These are phyloP conservation scores for Cokeromyces recurvatus DNA, from an alignment of 371 early-diverging fungal genomes.

Conservation along the genomic window DNA sequence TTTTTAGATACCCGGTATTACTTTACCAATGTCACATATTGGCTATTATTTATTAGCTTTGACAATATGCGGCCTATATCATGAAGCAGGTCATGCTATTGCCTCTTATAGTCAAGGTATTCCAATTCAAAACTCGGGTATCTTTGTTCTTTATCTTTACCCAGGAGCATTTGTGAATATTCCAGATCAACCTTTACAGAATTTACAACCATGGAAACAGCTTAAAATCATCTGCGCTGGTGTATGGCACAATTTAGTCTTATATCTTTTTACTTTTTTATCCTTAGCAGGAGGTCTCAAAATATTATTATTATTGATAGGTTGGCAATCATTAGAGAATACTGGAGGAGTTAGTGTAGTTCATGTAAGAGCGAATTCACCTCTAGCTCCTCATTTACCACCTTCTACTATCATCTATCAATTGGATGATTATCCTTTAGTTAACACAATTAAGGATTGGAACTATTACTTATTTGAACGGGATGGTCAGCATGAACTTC, in stretches of 20 bases:
- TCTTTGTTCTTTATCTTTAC: constrained; percentile 70
- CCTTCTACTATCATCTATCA: constrained; percentile 45
- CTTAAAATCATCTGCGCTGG: constrained; percentile 78
- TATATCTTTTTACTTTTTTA: constrained; percentile 45
- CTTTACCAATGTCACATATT: constrained; percentile 69
- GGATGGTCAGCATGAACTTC: constrained; percentile 12
- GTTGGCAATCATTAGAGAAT: constrained; percentile 51
- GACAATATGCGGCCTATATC: constrained; percentile 61
- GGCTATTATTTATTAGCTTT: constrained; percentile 69
- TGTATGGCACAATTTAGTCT: constrained; percentile 76
- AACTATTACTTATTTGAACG: constrained; percentile 34
- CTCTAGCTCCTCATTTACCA: constrained; percentile 45
- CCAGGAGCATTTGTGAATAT: constrained; percentile 88
- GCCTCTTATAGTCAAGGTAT: constrained; percentile 66
- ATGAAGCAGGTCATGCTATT: constrained; percentile 82
- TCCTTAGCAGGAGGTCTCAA: constrained; percentile 51
- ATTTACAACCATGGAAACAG: constrained; percentile 45
- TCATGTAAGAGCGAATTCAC: constrained; percentile 48
- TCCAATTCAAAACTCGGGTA: constrained; percentile 62
- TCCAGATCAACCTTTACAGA: constrained; percentile 42
- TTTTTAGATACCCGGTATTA: constrained; percentile 82
- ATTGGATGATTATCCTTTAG: constrained; percentile 43
- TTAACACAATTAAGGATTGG: constrained; percentile 49
- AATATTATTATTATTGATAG: constrained; percentile 34
- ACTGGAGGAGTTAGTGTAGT: constrained; percentile 61